Evolutionary conservation across 78 protist species (phyloP).

Genomic region (Monosiga brevicollis): DNA sequence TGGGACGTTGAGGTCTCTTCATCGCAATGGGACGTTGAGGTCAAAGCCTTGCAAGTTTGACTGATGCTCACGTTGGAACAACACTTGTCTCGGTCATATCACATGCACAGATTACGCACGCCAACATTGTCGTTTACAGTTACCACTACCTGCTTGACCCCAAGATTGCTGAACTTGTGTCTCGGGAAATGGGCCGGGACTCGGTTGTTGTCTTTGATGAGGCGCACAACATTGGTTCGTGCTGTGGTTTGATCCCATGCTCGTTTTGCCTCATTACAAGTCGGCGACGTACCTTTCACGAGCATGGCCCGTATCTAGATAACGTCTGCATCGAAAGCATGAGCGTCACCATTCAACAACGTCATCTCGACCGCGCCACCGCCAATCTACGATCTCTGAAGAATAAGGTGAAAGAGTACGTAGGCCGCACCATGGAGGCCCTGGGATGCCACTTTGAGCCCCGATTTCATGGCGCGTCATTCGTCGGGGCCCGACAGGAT

Average conservation of each 20-base stretch:
- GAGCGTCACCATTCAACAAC: conserved; percentile 42
- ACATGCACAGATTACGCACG: conserved; percentile 32
- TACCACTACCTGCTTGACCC: conserved; percentile 94
- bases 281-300: too few relatives aligned
- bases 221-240: conserved; percentile 92
- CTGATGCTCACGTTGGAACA: too few relatives aligned
- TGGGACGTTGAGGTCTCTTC: too few relatives aligned
- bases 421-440: too few relatives aligned
- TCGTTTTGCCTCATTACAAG: too few relatives aligned
- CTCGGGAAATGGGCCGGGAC: conserved; percentile 43
- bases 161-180: conserved; percentile 60
- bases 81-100: too few relatives aligned
- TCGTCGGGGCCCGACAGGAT: too few relatives aligned
- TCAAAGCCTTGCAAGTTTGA: too few relatives aligned
- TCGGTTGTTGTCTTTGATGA: conserved; percentile 92
- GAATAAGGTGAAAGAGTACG: too few relatives aligned
- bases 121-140: conserved; percentile 84
- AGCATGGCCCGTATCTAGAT: too few relatives aligned
- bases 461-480: too few relatives aligned
- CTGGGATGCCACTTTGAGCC: too few relatives aligned
- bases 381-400: neutral
- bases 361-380: conserved; percentile 19
- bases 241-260: neutral
- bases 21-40: neutral
- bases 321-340: conserved; percentile 91